Conservation (phyloP, 2,329 filamentous ascomycete species). For the Myriosclerotinia curreyana region DNA sequence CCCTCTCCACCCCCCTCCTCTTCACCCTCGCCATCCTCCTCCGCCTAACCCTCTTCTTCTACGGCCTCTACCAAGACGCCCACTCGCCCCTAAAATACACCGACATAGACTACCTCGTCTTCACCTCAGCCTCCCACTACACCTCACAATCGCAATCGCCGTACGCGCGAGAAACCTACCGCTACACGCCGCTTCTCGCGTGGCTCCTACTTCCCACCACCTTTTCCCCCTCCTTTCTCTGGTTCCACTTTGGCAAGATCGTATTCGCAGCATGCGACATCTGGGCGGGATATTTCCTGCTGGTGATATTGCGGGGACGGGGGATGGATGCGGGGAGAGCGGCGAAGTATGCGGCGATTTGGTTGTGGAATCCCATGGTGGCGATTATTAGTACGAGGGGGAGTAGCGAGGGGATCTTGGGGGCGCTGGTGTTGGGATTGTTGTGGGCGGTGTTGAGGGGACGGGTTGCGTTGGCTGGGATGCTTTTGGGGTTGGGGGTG, state of each 20-base stretch:
- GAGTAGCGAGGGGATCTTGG: conserved; percentile 86
- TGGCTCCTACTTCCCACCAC: conserved; percentile 86
- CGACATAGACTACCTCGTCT: conserved; percentile 98
- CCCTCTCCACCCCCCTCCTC: conserved; percentile 45
- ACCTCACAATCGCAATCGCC: conserved; percentile 66
- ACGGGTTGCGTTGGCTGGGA: conserved; percentile 63
- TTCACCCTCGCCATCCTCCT: conserved; percentile 60
- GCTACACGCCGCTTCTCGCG: conserved; percentile 90
- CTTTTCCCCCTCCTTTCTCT: conserved; percentile 44
- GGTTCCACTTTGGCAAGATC: conserved; percentile 81
- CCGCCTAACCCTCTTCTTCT: conserved; percentile 71
- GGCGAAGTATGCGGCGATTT: conserved; percentile 77
- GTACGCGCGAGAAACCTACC: conserved; percentile 89
- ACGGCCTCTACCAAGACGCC: conserved; percentile 90
- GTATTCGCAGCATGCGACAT: conserved; percentile 84
- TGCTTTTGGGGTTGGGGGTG: conserved; percentile 76
- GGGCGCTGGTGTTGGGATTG: conserved; percentile 76
- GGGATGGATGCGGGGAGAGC: conserved; percentile 49
- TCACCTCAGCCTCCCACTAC: conserved; percentile 88
- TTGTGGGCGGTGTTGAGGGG: conserved; percentile 75
- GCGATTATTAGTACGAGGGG: conserved; percentile 93
- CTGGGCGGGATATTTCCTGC: conserved; percentile 76
- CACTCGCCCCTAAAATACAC: conserved; percentile 94
- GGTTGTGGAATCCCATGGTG: conserved; percentile 97
- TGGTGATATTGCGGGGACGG: conserved; percentile 48